phyloP scores from a whole-genome alignment of 2,329 filamentous ascomycete genomes.

The Apiospora kogelbergensis region DNA sequence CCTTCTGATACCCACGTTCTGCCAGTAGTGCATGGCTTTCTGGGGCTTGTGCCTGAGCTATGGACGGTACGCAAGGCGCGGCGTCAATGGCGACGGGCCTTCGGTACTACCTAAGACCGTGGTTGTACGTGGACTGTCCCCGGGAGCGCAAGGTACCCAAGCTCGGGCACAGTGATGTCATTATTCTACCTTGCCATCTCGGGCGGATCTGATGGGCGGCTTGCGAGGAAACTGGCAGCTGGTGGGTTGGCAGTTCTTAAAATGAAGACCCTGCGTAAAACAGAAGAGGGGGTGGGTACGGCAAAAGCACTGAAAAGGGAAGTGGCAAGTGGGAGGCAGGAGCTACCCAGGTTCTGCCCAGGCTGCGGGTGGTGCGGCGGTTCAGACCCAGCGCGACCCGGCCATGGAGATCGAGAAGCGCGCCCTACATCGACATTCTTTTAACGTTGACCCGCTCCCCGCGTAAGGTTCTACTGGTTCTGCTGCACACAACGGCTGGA shows the following conservation, averaged over 20 bases:
- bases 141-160: neutral
- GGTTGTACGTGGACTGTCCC: neutral
- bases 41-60: neutral
- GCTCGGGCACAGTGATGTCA: neutral
- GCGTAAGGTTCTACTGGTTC: constrained; percentile 5
- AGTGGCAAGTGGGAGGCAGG: neutral
- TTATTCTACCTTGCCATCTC: neutral
- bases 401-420: constrained; percentile 1
- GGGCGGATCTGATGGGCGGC: neutral
- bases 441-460: neutral
- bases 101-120: neutral
- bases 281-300: neutral
- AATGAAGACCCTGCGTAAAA: constrained; percentile 9
- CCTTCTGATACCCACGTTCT: neutral
- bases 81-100: neutral
- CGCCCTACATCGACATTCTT: constrained; percentile 12
- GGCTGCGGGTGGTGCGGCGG: constrained; percentile 4
- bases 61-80: neutral
- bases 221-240: neutral
- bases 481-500: constrained; percentile 7
- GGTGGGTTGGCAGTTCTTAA: neutral
- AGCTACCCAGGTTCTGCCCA: neutral
- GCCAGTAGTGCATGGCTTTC: neutral
- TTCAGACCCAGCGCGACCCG: neutral
- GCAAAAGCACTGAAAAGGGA: constrained; percentile 7